Evolutionary conservation across 129 eudicot genomes (phyloP).

Genomic region (Centrapalus pauciflorus): DNA sequence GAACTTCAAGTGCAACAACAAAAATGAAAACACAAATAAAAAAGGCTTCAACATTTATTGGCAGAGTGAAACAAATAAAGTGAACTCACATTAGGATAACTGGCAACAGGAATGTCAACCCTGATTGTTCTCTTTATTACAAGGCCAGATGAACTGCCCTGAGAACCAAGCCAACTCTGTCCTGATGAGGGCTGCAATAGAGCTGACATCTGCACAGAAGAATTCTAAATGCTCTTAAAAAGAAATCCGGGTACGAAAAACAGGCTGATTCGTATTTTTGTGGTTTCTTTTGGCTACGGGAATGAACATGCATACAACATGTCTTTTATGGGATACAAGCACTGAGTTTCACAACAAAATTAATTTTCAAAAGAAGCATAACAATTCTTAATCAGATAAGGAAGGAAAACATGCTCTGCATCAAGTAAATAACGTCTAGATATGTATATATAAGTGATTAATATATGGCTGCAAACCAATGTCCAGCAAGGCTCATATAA

Average conservation of each 20-base stretch:
- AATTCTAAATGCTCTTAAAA: conserved; percentile 28
- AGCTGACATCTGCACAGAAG: conserved; percentile 74
- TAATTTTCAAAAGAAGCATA: conserved; percentile 1
- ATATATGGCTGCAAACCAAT: conserved; percentile 29
- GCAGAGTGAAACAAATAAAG: neutral
- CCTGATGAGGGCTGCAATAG: conserved; percentile 71
- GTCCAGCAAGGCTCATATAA: conserved; percentile 20
- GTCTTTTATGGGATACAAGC: too few species aligned
- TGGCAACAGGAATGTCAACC: conserved; percentile 88
- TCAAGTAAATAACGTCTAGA: neutral
- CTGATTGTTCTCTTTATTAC: conserved; percentile 85
- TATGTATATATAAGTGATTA: conserved; percentile 5
- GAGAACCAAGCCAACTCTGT: conserved; percentile 95
- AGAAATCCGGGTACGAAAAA: neutral
- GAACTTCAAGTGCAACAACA: conserved; percentile 42
- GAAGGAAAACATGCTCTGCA: neutral
- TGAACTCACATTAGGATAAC: conserved; percentile 69
- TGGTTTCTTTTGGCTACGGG: conserved; percentile 11
- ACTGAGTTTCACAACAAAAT: neutral
- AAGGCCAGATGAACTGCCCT: conserved; percentile 85
- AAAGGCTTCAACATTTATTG: neutral
- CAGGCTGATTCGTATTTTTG: neutral
- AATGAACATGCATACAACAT: conserved; percentile 16
- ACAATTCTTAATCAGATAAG: conserved; percentile 9
- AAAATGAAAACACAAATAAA: neutral